Evolutionary conservation across 2,329 filamentous ascomycete species (phyloP), one percentile per base, ranked within the genome.

Genomic region (Nigrospora oryzae): DNA sequence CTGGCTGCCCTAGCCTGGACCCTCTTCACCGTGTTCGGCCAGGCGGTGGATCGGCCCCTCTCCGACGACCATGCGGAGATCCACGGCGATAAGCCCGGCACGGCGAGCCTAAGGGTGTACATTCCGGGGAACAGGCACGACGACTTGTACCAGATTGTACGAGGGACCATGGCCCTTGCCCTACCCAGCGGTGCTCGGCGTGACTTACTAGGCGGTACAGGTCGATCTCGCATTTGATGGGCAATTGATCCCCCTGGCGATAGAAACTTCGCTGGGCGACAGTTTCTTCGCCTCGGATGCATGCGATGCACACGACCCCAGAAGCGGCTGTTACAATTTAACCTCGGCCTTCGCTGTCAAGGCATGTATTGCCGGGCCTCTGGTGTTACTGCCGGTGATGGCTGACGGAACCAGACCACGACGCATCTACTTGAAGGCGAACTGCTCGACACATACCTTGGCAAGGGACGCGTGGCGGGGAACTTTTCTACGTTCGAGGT

Each of bases 261-360:
- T 44, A 28, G 36, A 44, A 13, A 38, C 42, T 8, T 38, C 35
- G 1, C 31, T 19, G 13, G 42, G 42, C 23, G 42, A 44, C 23
- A 17, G 23, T 7, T 44, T 44, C 14, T 14, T 44, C 14, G 42
- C 42, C 11, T 44, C 42, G 16, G 31, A 31, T 3, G 34, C 32
- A 19, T 44, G 42, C 30, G 42, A 44, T 34, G 33, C 15, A 2
- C 15, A 8, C 16, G 28, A 38, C 10, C 31, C 35, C 11, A 28
- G 17, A 13, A 44, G 42, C 23, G 42, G 42, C 37, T 44, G 42
- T 32, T 44, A 44, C 42, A 28, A 36, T 34, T 28, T 38, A 32
- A 28, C 37, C 10, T 23, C 40, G 32, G 11, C 10, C 16, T 42
- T 42, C 23, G 23, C 17, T 3, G n/a, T 30, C 28, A 8, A 34